Conservation (phyloP, 2,329 filamentous ascomycete species). For the Harringtonia lauricola region DNA sequence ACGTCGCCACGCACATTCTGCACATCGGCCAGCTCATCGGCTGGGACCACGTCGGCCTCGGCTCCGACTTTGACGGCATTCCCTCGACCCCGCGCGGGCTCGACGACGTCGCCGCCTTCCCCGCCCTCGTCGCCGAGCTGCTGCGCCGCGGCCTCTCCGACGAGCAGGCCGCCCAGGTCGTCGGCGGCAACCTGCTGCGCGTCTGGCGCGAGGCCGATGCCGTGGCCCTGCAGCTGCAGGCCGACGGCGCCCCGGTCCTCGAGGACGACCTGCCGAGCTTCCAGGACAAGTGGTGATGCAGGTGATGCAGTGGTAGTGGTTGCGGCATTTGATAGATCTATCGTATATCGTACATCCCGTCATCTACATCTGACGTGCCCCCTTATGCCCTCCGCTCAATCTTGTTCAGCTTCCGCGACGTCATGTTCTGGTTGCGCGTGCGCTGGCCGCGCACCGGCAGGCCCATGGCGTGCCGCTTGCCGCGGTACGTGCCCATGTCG, state of each 20-base stretch:
- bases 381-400: conserved; percentile 33
- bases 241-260: conserved; percentile 36
- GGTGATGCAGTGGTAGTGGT: not conserved
- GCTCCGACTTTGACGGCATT: conserved; percentile 84
- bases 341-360: too few relatives aligned
- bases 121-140: conserved; percentile 65
- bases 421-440: conserved; percentile 64
- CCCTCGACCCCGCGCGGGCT: conserved; percentile 55
- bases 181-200: conserved; percentile 69
- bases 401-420: conserved; percentile 50
- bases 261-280: conserved; percentile 38
- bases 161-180: conserved; percentile 60
- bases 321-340: not conserved
- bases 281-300: too few relatives aligned
- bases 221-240: conserved; percentile 57
- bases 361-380: not conserved
- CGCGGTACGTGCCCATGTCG: conserved; percentile 84
- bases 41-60: conserved; percentile 78
- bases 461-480: conserved; percentile 83
- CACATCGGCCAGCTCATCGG: conserved; percentile 77
- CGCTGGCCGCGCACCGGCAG: conserved; percentile 84
- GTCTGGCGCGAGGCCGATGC: conserved; percentile 74
- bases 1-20: conserved; percentile 70
- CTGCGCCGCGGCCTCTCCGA: conserved; percentile 64
- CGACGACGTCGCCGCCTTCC: conserved; percentile 78